phyloP scores from a whole-genome alignment of 1,284 basidiomycete species.

The Clitocybe nebularis region DNA sequence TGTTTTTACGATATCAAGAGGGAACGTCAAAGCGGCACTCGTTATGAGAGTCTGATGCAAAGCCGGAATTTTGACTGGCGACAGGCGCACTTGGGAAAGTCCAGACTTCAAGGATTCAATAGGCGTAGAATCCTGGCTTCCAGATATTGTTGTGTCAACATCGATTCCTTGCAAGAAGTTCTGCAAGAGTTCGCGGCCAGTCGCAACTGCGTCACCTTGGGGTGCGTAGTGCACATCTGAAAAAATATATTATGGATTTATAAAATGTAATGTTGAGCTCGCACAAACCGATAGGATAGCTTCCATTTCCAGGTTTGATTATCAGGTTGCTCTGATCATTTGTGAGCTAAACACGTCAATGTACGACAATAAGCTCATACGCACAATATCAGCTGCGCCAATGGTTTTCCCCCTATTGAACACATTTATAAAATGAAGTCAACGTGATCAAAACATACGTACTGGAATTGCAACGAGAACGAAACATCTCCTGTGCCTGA shows the following conservation, averaged over 20 bases:
- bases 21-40: slow-evolving; percentile 52
- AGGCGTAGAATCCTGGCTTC: slow-evolving; percentile 55
- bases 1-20: slow-evolving; percentile 53
- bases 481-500: slow-evolving; percentile 61
- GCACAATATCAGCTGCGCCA: slow-evolving; percentile 57
- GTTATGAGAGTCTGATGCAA: slow-evolving; percentile 63
- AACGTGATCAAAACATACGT: too few relatives aligned
- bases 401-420: slow-evolving; percentile 44
- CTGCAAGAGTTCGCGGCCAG: slow-evolving; percentile 61
- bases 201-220: slow-evolving; percentile 47
- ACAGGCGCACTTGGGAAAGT: slow-evolving; percentile 58
- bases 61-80: slow-evolving; percentile 64
- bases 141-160: slow-evolving; percentile 56
- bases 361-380: slow-evolving; percentile 16
- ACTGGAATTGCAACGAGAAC: slow-evolving; percentile 59
- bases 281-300: slow-evolving; percentile 47
- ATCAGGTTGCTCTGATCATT: slow-evolving; percentile 42
- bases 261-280: neutral
- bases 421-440: neutral
- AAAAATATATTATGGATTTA: slow-evolving; percentile 9
- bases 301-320: slow-evolving; percentile 51
- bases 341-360: slow-evolving; percentile 16
- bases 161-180: slow-evolving; percentile 70
- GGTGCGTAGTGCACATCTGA: slow-evolving; percentile 65
- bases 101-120: slow-evolving; percentile 66